Base-by-base conservation (phyloP, 371 early-diverging fungal genomes). In the Mortierella sp. region DNA sequence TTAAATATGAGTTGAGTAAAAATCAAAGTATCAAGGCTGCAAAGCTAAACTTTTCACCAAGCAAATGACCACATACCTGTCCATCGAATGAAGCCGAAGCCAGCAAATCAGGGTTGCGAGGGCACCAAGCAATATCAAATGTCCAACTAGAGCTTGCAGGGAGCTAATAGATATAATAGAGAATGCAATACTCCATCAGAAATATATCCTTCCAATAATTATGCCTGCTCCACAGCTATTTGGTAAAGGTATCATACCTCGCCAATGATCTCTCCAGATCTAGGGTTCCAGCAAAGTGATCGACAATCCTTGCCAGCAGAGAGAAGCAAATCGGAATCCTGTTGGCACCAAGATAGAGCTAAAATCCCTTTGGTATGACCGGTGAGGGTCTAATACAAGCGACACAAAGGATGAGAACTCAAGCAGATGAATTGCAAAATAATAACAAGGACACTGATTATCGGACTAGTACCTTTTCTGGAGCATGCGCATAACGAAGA, bases 81-180 rank as follows among this genome's bases (percentile, higher is more conserved):
- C 96, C 97, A 85, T 97, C 97, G 71, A 94, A 96, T 1, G 95
- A 95, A 6, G 96, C 91, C 45, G 94, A 89, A 32, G 92, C 90
- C 53, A 96, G 83, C 45, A 95, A 82, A 70, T 97, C 96, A 5
- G 98, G 98, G 81, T 98, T 97, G 37, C 91, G 84, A 55, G 94
- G 92, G 77, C 94, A 96, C 96, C 97, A 97, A 72, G 94, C 95
- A 28, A 93, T 96, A 72, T 97, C 95, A 83, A 96, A 96, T 17
- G 93, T 86, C 96, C 97, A 96, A 84, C 96, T 96, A 73, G 86
- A 85, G 64, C 90, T 89, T 60, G 86, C 86, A 17, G 94, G 91
- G 55, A 97, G 86, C 84, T 91, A 86, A 43, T 80, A 83, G 19
- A 85, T 61, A 32, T 76, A 70, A 37, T 79, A 83, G 53, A 72